These are phyloP conservation scores for Microdochium trichocladiopsis DNA, from an alignment of 2,329 filamentous ascomycete genomes.

Conservation along the genomic window DNA sequence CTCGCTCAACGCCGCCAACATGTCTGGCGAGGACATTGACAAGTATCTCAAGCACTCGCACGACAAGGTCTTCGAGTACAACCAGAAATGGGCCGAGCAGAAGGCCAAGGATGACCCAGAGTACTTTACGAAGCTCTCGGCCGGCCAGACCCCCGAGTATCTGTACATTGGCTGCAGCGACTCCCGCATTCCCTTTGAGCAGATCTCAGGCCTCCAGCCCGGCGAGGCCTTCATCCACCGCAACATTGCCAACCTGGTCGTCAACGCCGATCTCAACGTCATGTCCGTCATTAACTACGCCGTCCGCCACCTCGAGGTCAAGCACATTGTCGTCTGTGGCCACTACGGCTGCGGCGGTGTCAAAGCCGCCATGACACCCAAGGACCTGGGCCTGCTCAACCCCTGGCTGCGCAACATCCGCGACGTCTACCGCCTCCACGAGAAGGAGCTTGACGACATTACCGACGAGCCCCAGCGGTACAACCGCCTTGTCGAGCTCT, in stretches of 20 bases:
- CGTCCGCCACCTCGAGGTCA: constrained; percentile 71
- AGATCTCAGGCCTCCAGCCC: constrained; percentile 74
- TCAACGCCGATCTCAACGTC: constrained; percentile 71
- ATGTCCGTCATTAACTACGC: constrained; percentile 83
- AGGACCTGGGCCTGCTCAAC: constrained; percentile 64
- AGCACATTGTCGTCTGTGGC: constrained; percentile 74
- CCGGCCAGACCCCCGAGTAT: constrained; percentile 63
- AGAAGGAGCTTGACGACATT: constrained; percentile 61
- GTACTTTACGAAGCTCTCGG: constrained; percentile 58
- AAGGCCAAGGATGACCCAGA: constrained; percentile 52
- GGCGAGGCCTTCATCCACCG: constrained; percentile 91
- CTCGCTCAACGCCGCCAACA: constrained; percentile 8
- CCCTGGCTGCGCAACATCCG: constrained; percentile 70
- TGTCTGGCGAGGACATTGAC: constrained; percentile 34
- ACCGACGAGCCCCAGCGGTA: constrained; percentile 52
- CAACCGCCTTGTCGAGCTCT: constrained; percentile 72
- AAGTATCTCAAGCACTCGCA: constrained; percentile 57
- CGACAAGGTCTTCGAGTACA: constrained; percentile 63
- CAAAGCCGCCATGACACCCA: constrained; percentile 65
- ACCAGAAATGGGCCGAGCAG: constrained; percentile 56
- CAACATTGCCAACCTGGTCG: constrained; percentile 88
- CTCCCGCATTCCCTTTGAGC: constrained; percentile 85
- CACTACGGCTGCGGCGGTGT: constrained; percentile 75
- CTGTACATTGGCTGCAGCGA: constrained; percentile 91
- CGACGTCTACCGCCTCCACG: constrained; percentile 66